Evolutionary conservation across 1,284 basidiomycete genomes (phyloP), one percentile per base, ranked within the genome.

Genomic region (Coniferiporia sulphurascens): DNA sequence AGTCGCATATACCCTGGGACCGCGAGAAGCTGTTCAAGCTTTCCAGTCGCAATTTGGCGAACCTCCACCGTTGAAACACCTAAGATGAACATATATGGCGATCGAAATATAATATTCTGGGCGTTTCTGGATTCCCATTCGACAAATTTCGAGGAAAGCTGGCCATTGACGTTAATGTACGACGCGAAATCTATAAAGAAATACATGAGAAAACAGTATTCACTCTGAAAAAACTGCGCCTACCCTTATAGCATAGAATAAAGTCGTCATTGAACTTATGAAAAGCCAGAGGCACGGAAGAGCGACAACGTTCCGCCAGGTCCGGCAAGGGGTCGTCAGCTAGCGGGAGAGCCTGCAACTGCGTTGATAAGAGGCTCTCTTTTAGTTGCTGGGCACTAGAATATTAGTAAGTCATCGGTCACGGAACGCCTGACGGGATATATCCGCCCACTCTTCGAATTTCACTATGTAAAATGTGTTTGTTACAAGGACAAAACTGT

Each of bases 201-300:
- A 1, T 46, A n/a, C n/a, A n/a, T 46, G 13, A 17, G 44, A n/a
- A 46, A 15, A 9, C 44, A n/a, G 3, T n/a, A 3, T 46, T 4
- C 12, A 46, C 32, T 32, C 13, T 8, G 6, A 9, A 10, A 27
- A 4, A 15, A 48, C 2, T 17, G 4, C 13, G 32, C 15, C 17
- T 46, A 55, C 53, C 53, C 35, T 45, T 34, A 32, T 55, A 55
- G 46, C 53, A 55, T 9, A 55, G 43, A 27, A 55, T 45, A 22
- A 46, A 55, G 46, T 55, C 53, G 15, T 55, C 32, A 9, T 55
- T 32, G 15, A 44, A 35, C 22, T 21, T 45, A 21, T 55, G 38
- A n/a, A 55, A 32, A 35, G 53, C 41, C n/a, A 55, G 6, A 46
- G 53, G 53, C 5, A 13, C 32, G 12, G 53, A 55, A 34, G 41